Conservation (phyloP, 225 moss, liverwort and hornwort species). For the Pseudisothecium myosuroides region DNA sequence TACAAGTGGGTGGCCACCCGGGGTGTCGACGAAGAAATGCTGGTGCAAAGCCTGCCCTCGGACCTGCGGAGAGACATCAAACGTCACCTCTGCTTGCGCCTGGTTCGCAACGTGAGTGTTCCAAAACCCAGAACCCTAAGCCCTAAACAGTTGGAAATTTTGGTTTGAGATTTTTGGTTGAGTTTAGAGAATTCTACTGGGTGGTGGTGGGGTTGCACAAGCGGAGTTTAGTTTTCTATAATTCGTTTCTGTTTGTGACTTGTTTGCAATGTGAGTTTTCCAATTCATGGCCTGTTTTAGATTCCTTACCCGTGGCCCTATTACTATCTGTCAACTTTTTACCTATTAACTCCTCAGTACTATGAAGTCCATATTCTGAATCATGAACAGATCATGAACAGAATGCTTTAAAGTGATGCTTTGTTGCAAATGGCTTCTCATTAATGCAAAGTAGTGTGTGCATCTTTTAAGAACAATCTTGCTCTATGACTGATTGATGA, state of each 20-base stretch:
- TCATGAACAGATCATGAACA: not conserved
- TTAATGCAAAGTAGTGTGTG: not conserved
- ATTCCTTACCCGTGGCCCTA: not conserved
- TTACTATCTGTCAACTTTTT: not conserved
- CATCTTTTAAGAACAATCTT: not conserved
- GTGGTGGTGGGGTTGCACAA: not conserved
- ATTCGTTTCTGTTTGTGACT: slow-evolving; percentile 46
- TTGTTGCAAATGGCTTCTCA: not conserved
- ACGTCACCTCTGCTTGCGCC: slow-evolving; percentile 76
- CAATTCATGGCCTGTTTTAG: not conserved
- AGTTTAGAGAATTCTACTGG: not conserved
- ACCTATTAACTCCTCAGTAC: not conserved
- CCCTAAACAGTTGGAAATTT: not conserved
- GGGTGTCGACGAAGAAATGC: slow-evolving; percentile 80
- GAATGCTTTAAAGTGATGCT: not conserved
- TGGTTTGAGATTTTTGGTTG: not conserved
- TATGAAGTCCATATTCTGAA: not conserved
- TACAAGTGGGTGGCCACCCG: slow-evolving; percentile 93
- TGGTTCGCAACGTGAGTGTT: slow-evolving; percentile 61
- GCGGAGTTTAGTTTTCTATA: not conserved
- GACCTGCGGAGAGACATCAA: slow-evolving; percentile 92
- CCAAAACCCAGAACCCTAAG: no score
- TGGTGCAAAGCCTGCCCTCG: slow-evolving; percentile 64
- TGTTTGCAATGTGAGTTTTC: slow-evolving; percentile 48
- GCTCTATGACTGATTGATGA: not conserved